A percentile compares a stretch with the other conserved stretches of the same genome.
phyloP scores from a whole-genome alignment of 2,329 filamentous ascomycete species.

The Trichoderma atrobrunneum region DNA sequence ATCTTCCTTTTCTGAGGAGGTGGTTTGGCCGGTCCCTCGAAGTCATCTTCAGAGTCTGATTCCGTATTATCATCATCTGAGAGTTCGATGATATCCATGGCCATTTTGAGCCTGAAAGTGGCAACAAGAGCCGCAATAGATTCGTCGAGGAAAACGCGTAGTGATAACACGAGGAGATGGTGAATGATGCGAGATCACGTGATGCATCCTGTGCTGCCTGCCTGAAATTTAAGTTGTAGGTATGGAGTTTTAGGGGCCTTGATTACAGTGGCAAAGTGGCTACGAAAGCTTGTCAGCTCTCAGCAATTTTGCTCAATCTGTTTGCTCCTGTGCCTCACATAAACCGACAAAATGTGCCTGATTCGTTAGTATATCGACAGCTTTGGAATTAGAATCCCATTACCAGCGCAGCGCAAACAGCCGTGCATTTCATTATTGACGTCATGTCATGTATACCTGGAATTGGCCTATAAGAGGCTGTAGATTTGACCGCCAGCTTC shows the following conservation, averaged over 20 bases:
- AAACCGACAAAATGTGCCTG: neutral
- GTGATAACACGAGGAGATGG: neutral
- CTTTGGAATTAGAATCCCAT: neutral
- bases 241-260: neutral
- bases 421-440: neutral
- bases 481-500: neutral
- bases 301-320: neutral
- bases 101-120: constrained; percentile 4
- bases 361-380: too few relatives aligned
- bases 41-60: constrained; percentile 24
- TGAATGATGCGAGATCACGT: constrained; percentile 5
- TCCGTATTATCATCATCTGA: constrained; percentile 26
- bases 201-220: neutral
- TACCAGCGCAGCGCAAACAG: neutral
- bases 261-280: neutral
- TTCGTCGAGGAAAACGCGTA: neutral
- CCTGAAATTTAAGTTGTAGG: neutral
- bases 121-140: neutral
- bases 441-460: neutral
- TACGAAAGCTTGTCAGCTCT: neutral
- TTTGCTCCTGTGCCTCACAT: neutral
- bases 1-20: constrained; percentile 38
- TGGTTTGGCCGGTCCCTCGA: constrained; percentile 6
- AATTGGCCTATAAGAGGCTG: neutral
- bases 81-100: constrained; percentile 28